phyloP scores from a whole-genome alignment of 2,329 filamentous ascomycete species.

The Aspergillus costaricaensis region DNA sequence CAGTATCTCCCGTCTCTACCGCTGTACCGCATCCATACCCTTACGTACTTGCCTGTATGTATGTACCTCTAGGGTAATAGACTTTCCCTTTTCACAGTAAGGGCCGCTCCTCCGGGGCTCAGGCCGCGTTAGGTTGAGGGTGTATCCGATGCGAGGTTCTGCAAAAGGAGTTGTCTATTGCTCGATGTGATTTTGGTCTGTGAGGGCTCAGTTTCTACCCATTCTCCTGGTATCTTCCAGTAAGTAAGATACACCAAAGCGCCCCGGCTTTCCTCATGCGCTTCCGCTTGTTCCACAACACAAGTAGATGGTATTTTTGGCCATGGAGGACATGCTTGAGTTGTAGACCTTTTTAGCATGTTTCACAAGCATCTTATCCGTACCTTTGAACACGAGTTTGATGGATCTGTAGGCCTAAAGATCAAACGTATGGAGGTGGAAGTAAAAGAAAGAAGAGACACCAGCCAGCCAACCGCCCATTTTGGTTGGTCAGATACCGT shows the following conservation, averaged over 20 bases:
- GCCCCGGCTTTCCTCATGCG: conserved; percentile 6
- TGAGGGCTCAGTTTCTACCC: conserved; percentile 6
- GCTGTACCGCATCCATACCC: conserved; percentile 55
- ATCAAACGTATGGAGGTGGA: background rate
- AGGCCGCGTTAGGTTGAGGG: conserved; percentile 22
- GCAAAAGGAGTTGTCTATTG: background rate
- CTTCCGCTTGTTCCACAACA: conserved; percentile 2
- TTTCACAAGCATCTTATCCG: conserved; percentile 17
- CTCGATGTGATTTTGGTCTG: background rate
- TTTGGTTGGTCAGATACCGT: conserved; percentile 10
- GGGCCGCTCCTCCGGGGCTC: conserved; percentile 20
- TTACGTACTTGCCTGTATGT: conserved; percentile 54
- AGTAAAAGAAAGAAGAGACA: background rate
- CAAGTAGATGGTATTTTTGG: conserved; percentile 6
- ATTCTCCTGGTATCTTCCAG: conserved; percentile 19
- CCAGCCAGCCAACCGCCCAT: conserved; percentile 11
- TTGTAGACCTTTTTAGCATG: conserved; percentile 6
- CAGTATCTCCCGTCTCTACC: conserved; percentile 32
- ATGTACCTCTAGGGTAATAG: conserved; percentile 17
- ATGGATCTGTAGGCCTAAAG: conserved; percentile 5
- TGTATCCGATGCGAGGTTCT: conserved; percentile 18
- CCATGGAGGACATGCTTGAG: conserved; percentile 6
- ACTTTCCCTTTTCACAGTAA: conserved; percentile 25
- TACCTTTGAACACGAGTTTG: conserved; percentile 16
- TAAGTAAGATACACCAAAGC: conserved; percentile 17